Percentiles rank a stretch among this genome's conserved stretches.
phyloP scores from a whole-genome alignment of 2,329 filamentous ascomycete species.

The Diaporthe sp. region DNA sequence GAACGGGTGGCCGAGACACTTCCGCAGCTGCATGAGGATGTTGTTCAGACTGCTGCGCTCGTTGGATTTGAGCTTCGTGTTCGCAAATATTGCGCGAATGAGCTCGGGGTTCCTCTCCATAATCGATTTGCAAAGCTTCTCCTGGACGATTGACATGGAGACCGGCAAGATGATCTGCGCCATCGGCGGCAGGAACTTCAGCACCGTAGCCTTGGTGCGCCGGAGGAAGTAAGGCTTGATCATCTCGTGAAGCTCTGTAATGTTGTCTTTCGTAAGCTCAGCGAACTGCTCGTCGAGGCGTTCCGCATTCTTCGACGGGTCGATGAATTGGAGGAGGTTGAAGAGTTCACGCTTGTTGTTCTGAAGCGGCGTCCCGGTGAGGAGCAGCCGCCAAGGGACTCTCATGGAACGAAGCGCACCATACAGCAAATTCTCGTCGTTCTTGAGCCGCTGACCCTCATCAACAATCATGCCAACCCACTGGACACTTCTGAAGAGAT shows the following conservation, averaged over 20 bases:
- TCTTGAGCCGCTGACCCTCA: slow-evolving; percentile 95
- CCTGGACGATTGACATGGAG: slow-evolving; percentile 94
- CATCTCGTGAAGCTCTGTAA: slow-evolving; percentile 84
- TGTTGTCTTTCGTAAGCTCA: slow-evolving; percentile 85
- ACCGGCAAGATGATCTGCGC: slow-evolving; percentile 95
- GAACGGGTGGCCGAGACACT: slow-evolving; percentile 96
- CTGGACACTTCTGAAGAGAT: slow-evolving; percentile 77
- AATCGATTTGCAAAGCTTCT: slow-evolving; percentile 94
- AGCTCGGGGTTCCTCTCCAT: slow-evolving; percentile 91
- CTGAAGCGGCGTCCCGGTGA: slow-evolving; percentile 93
- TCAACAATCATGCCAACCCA: slow-evolving; percentile 95
- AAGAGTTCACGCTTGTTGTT: slow-evolving; percentile 97
- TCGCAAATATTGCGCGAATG: slow-evolving; percentile 87
- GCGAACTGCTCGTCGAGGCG: slow-evolving; percentile 81
- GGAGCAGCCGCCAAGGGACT: slow-evolving; percentile 85
- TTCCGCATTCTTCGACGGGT: slow-evolving; percentile 78
- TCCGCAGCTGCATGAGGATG: slow-evolving; percentile 94
- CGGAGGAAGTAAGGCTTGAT: slow-evolving; percentile 80
- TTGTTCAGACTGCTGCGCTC: slow-evolving; percentile 91
- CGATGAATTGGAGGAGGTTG: slow-evolving; percentile 95
- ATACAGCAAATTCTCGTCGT: slow-evolving; percentile 89
- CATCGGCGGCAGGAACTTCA: slow-evolving; percentile 94
- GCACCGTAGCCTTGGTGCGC: slow-evolving; percentile 89
- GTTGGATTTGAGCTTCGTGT: slow-evolving; percentile 73
- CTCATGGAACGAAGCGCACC: slow-evolving; percentile 78